These are phyloP conservation scores for Aspergillus phoenicis DNA, from an alignment of 2,329 filamentous ascomycete species.

Conservation along the genomic window DNA sequence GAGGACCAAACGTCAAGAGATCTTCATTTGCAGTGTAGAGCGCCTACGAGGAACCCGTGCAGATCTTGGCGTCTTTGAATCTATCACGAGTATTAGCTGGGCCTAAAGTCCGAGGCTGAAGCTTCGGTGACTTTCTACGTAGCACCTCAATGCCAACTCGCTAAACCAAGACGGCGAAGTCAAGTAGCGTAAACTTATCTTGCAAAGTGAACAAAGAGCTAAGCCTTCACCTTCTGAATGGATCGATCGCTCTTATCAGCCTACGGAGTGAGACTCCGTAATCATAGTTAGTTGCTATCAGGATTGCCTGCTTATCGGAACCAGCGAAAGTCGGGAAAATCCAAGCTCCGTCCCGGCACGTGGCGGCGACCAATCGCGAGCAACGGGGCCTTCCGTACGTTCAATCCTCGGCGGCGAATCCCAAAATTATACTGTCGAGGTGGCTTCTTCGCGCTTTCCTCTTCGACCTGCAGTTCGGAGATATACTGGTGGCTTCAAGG, in stretches of 20 bases:
- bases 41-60: too few species aligned
- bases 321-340: constrained; percentile 18
- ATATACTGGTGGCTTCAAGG: background rate
- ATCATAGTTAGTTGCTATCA: background rate
- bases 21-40: too few species aligned
- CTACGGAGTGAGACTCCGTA: background rate
- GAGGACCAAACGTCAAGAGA: too few species aligned
- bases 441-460: constrained; percentile 28
- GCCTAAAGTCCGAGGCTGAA: background rate
- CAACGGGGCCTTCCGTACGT: constrained; percentile 13
- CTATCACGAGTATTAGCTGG: background rate
- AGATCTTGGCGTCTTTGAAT: too few species aligned
- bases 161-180: background rate
- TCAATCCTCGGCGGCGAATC: constrained; percentile 25
- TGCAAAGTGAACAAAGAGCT: background rate
- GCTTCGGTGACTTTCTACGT: background rate
- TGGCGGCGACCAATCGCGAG: constrained; percentile 24
- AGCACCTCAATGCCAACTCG: background rate
- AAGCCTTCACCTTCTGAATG: background rate
- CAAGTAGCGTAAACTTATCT: too few species aligned
- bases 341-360: constrained; percentile 23
- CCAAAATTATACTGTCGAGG: constrained; percentile 31
- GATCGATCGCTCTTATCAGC: background rate
- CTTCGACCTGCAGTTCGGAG: constrained; percentile 7
- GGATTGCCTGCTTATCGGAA: background rate